phyloP scores from a whole-genome alignment of 768 basidiomycete species.

The Pisolithus orientalis region DNA sequence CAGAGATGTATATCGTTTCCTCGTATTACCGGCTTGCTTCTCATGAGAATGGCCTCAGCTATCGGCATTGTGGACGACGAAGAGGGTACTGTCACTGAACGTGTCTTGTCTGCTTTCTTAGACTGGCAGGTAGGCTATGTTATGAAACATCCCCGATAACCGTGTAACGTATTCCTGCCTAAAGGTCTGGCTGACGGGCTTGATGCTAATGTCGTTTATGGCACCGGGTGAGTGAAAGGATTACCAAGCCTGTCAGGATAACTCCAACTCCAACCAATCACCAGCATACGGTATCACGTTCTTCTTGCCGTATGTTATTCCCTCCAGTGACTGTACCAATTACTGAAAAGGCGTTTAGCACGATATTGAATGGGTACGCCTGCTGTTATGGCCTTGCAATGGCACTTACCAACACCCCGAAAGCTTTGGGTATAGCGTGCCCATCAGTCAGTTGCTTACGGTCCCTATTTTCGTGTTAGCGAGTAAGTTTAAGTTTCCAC shows the following conservation, averaged over 20 bases:
- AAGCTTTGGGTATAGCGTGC: conserved; percentile 52
- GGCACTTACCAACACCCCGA: background rate
- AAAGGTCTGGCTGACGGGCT: conserved; percentile 47
- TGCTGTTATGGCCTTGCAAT: background rate
- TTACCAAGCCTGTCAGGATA: background rate
- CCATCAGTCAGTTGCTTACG: conserved; percentile 56
- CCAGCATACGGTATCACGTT: conserved; percentile 59
- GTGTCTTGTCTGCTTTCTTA: conserved; percentile 44
- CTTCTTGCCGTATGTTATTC: conserved; percentile 50
- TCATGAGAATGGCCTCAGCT: conserved; percentile 35
- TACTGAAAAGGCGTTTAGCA: conserved; percentile 27
- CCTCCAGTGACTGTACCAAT: background rate
- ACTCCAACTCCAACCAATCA: background rate
- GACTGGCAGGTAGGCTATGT: conserved; percentile 55
- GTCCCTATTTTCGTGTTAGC: conserved; percentile 65
- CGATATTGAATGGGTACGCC: conserved; percentile 49
- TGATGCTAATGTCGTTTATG: conserved; percentile 54
- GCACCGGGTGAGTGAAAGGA: conserved; percentile 44
- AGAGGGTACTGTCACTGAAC: conserved; percentile 49
- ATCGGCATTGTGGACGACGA: conserved; percentile 49
- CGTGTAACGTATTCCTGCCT: background rate
- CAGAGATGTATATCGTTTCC: conserved; percentile 41
- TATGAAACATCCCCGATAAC: background rate
- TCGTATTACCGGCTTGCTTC: background rate
- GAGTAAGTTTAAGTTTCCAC: conserved; percentile 12